Conservation (phyloP, 2,329 filamentous ascomycete species). For the Trichoderma sp. region DNA sequence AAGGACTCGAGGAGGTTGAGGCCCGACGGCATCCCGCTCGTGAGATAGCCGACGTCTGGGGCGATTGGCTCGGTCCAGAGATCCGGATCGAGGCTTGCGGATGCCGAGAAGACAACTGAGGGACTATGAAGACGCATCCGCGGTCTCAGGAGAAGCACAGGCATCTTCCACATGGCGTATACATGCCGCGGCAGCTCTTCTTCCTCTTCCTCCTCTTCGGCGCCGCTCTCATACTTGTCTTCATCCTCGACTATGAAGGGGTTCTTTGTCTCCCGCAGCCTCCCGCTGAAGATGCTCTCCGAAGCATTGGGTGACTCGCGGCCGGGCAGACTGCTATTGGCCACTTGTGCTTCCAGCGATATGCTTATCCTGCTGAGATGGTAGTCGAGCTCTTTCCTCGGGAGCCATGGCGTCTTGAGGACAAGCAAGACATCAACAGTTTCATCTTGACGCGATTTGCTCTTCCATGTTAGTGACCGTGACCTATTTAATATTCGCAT, state of each 20-base stretch:
- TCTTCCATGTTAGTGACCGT: slow-evolving; percentile 26
- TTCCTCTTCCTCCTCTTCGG: slow-evolving; percentile 29
- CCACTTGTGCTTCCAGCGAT: slow-evolving; percentile 65
- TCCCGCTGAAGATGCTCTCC: slow-evolving; percentile 62
- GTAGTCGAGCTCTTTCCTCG: slow-evolving; percentile 57
- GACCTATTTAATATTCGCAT: slow-evolving; percentile 20
- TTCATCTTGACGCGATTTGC: slow-evolving; percentile 65
- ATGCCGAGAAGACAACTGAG: slow-evolving; percentile 64
- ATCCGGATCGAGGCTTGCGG: slow-evolving; percentile 60
- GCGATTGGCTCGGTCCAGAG: slow-evolving; percentile 33
- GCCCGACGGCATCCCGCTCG: slow-evolving; percentile 67
- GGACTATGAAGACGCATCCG: slow-evolving; percentile 67
- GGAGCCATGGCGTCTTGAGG: slow-evolving; percentile 63
- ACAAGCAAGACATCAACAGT: slow-evolving; percentile 68
- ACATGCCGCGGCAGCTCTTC: slow-evolving; percentile 41
- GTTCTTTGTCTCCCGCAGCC: slow-evolving; percentile 51
- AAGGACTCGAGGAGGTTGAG: slow-evolving; percentile 79
- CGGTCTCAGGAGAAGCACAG: slow-evolving; percentile 60
- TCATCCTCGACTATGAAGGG: slow-evolving; percentile 54
- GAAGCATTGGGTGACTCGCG: slow-evolving; percentile 49
- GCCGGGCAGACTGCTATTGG: slow-evolving; percentile 56
- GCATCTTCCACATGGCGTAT: slow-evolving; percentile 62
- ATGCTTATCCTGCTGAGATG: slow-evolving; percentile 65
- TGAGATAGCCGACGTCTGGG: slow-evolving; percentile 62
- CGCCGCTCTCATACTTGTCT: slow-evolving; percentile 32